phyloP scores from a whole-genome alignment of 805 yeast genomes.

The Grigorovia transvaalensis region DNA sequence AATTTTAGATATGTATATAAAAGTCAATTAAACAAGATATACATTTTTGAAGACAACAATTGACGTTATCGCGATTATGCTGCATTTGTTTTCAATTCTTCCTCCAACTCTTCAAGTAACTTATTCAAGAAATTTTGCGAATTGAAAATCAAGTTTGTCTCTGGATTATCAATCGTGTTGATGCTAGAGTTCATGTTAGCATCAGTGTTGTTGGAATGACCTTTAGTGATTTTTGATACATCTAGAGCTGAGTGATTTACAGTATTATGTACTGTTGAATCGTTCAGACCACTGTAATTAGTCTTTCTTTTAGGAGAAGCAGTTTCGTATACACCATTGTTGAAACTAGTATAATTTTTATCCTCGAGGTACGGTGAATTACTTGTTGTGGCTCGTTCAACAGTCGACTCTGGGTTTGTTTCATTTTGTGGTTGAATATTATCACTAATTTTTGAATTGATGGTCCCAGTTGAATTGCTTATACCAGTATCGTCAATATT shows the following conservation, averaged over 20 bases:
- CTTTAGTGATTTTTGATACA: too few species aligned
- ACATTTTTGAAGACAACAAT: neutral
- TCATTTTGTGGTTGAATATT: too few species aligned
- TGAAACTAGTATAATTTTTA: too few species aligned
- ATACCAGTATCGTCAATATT: too few species aligned
- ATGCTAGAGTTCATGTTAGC: neutral
- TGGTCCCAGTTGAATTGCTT: too few species aligned
- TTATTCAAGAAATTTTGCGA: constrained; percentile 6
- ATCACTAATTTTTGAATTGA: too few species aligned
- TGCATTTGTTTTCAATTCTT: neutral
- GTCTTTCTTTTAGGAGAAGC: too few species aligned
- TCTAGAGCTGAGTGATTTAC: too few species aligned
- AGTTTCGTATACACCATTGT: too few species aligned
- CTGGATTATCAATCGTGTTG: neutral
- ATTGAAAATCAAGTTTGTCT: constrained; percentile 4
- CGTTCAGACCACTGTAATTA: neutral
- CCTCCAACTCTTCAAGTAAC: constrained; percentile 6
- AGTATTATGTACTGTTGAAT: neutral
- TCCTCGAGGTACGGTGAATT: too few species aligned
- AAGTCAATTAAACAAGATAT: neutral
- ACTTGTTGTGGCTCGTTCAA: too few species aligned
- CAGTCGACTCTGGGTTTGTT: too few species aligned
- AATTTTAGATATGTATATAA: neutral
- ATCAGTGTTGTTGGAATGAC: neutral
- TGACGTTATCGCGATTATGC: neutral